Conservation (phyloP, 768 basidiomycete genomes). For the Lactarius psammicola region DNA sequence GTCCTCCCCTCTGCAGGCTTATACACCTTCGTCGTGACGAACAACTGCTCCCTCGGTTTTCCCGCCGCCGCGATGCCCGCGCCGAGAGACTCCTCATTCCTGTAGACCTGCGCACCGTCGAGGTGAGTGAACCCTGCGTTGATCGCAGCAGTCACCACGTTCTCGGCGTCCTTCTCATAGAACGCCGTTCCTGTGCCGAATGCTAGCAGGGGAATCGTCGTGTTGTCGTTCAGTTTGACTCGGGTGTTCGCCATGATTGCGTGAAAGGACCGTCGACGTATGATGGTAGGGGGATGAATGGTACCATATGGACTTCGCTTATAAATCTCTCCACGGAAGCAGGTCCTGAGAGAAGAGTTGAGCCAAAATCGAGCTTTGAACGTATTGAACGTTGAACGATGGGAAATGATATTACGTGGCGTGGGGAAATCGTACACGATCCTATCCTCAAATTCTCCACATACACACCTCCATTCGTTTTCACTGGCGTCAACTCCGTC, state of each 20-base stretch:
- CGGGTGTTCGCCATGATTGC: conserved; percentile 27
- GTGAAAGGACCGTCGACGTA: conserved; percentile 3
- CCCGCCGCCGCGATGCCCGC: conserved; percentile 37
- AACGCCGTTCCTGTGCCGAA: conserved; percentile 43
- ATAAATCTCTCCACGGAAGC: too few relatives aligned
- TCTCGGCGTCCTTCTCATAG: conserved; percentile 34
- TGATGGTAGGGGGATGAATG: background rate
- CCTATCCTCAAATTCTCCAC: too few relatives aligned
- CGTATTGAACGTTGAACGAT: too few relatives aligned
- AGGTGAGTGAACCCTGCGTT: conserved; percentile 40
- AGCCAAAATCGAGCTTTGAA: too few relatives aligned
- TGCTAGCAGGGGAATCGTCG: conserved; percentile 39
- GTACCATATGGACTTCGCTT: too few relatives aligned
- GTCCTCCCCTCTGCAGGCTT: conserved; percentile 35
- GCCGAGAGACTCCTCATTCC: conserved; percentile 41
- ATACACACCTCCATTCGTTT: too few relatives aligned
- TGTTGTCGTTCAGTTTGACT: conserved; percentile 40
- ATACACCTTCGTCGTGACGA: conserved; percentile 45
- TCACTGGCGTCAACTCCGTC: too few relatives aligned
- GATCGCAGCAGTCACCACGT: conserved; percentile 35
- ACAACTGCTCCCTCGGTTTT: conserved; percentile 41
- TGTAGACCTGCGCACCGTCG: conserved; percentile 42
- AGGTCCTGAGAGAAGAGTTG: background rate
- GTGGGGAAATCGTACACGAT: too few relatives aligned
- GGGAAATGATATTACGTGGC: too few relatives aligned